A percentile compares a stretch with the other conserved stretches of the same genome.
phyloP scores from a whole-genome alignment of 169 alveolate genomes.

The Plasmodium cynomolgi region DNA sequence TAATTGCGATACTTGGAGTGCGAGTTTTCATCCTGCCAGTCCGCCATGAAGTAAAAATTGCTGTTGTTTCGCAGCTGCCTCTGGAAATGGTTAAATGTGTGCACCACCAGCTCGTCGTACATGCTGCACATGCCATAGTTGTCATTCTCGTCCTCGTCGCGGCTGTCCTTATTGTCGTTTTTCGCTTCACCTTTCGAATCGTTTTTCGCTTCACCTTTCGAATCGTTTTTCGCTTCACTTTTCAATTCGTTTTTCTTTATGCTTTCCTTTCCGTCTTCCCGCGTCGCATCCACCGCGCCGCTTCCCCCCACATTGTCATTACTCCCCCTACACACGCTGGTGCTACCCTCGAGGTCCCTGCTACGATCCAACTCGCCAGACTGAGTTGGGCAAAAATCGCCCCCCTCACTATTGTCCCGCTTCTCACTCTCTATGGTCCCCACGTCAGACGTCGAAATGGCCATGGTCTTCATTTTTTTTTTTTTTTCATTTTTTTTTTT shows the following conservation, averaged over 20 bases:
- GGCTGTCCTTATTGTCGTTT: background rate
- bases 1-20: constrained; percentile 16
- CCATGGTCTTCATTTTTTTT: background rate
- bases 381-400: background rate
- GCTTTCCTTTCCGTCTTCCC: background rate
- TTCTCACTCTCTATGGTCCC: background rate
- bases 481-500: background rate
- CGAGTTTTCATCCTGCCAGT: background rate
- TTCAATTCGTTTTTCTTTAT: background rate
- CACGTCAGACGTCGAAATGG: background rate
- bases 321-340: background rate
- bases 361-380: background rate
- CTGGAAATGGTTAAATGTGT: background rate
- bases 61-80: constrained; percentile 18
- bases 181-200: background rate
- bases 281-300: background rate
- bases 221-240: background rate
- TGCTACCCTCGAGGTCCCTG: background rate
- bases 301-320: background rate
- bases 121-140: background rate
- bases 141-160: background rate
- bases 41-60: constrained; percentile 45
- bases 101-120: constrained; percentile 10
- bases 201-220: background rate
- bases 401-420: background rate